Conservation (phyloP, 1,139 yeast species). For the Saccharomyces hybrid region DNA sequence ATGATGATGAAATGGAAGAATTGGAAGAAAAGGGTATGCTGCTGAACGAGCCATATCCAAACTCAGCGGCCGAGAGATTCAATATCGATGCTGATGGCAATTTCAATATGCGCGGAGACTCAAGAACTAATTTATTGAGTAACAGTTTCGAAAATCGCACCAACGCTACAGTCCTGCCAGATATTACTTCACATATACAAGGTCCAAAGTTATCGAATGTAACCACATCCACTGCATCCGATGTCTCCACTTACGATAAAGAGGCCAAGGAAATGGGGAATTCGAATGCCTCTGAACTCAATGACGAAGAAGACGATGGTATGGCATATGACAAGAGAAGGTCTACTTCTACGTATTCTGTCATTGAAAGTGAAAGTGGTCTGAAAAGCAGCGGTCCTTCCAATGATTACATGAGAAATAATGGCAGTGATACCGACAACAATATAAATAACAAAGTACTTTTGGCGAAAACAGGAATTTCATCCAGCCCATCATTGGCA, state of each 20-base stretch:
- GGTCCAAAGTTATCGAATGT: neutral
- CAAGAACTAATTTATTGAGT: neutral
- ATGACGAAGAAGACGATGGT: neutral
- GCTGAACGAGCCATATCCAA: neutral
- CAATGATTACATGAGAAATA: neutral
- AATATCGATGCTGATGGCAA: slow-evolving; percentile 1
- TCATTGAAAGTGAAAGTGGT: slow-evolving; percentile 14
- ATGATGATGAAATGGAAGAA: slow-evolving; percentile 29
- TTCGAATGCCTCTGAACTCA: neutral
- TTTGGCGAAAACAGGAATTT: slow-evolving; percentile 1
- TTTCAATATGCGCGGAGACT: neutral
- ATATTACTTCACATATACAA: slow-evolving; percentile 8
- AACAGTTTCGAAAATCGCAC: neutral
- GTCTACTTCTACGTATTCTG: slow-evolving; percentile 19
- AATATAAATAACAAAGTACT: slow-evolving; percentile 1
- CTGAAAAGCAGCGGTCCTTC: neutral
- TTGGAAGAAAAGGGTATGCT: slow-evolving; percentile 18
- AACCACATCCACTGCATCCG: neutral
- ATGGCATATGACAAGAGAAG: slow-evolving; percentile 9
- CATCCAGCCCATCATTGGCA: slow-evolving; percentile 4
- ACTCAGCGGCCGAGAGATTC: neutral
- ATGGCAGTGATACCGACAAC: neutral
- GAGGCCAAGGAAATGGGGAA: slow-evolving; percentile 1
- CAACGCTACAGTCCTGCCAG: slow-evolving; percentile 9
- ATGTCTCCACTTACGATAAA: neutral